Conservation (phyloP, 2,329 filamentous ascomycete genomes). For the Penicillium paneum region DNA sequence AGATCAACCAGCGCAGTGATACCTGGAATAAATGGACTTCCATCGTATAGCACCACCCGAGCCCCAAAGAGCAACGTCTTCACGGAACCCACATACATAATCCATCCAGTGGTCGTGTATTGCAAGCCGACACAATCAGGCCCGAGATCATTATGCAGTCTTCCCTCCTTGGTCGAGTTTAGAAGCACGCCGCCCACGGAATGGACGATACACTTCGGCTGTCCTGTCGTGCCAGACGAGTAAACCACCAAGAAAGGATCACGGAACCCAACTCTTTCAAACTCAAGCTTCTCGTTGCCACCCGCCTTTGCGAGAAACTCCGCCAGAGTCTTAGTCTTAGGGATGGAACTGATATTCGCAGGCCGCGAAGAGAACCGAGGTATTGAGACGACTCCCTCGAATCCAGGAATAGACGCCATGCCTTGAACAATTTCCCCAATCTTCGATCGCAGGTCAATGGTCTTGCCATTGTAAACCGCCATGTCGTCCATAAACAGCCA, state of each 20-base stretch:
- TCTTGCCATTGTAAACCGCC: slow-evolving; percentile 75
- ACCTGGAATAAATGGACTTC: slow-evolving; percentile 73
- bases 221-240: slow-evolving; percentile 75
- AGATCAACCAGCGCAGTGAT: slow-evolving; percentile 51
- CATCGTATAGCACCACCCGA: slow-evolving; percentile 72
- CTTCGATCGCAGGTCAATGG: slow-evolving; percentile 67
- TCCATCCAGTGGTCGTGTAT: slow-evolving; percentile 75
- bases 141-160: slow-evolving; percentile 49
- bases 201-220: slow-evolving; percentile 83
- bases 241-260: slow-evolving; percentile 78
- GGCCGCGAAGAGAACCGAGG: slow-evolving; percentile 12
- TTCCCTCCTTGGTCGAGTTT: slow-evolving; percentile 57
- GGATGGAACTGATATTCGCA: slow-evolving; percentile 11
- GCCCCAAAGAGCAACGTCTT: slow-evolving; percentile 59
- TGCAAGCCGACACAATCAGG: slow-evolving; percentile 50
- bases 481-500: slow-evolving; percentile 82
- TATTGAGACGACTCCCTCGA: slow-evolving; percentile 46
- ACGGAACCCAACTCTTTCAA: slow-evolving; percentile 63
- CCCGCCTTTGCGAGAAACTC: slow-evolving; percentile 8
- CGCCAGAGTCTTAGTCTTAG: slow-evolving; percentile 7
- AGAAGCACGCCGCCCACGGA: slow-evolving; percentile 46
- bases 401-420: slow-evolving; percentile 58
- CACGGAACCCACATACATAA: slow-evolving; percentile 73
- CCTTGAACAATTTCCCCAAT: slow-evolving; percentile 65
- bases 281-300: slow-evolving; percentile 44